phyloP scores from a whole-genome alignment of 805 yeast genomes.

The Grigorovia transvaalensis region DNA sequence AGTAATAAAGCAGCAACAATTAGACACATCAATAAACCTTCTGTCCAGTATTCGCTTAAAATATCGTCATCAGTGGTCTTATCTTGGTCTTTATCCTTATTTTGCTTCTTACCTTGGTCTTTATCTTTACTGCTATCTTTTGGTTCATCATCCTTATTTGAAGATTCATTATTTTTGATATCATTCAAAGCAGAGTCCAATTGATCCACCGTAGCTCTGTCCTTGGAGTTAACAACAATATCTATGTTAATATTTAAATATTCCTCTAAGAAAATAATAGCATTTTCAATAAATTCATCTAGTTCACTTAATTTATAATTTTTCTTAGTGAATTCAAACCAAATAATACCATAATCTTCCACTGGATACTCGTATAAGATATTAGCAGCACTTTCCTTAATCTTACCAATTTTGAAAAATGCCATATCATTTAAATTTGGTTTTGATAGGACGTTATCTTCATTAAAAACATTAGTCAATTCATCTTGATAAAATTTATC shows the following conservation, averaged over 20 bases:
- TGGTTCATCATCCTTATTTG: neutral
- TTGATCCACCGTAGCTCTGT: slow-evolving; percentile 2
- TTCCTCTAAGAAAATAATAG: slow-evolving; percentile 16
- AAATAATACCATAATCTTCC: slow-evolving; percentile 12
- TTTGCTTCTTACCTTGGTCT: neutral
- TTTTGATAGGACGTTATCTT: slow-evolving; percentile 3
- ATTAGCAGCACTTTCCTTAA: slow-evolving; percentile 15
- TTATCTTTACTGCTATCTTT: neutral
- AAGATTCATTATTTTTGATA: neutral
- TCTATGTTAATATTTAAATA: slow-evolving; percentile 12
- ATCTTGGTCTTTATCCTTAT: neutral
- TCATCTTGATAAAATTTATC: slow-evolving; percentile 12
- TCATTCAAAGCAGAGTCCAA: slow-evolving; percentile 2
- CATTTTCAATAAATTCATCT: slow-evolving; percentile 22
- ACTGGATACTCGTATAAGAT: slow-evolving; percentile 13
- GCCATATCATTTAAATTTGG: neutral
- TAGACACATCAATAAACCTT: slow-evolving; percentile 66
- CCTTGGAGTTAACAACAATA: slow-evolving; percentile 14
- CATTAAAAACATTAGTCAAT: slow-evolving; percentile 7
- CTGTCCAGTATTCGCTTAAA: slow-evolving; percentile 28
- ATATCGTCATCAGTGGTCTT: slow-evolving; percentile 16
- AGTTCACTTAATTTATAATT: slow-evolving; percentile 16
- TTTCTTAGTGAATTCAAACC: slow-evolving; percentile 17
- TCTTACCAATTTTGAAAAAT: slow-evolving; percentile 4
- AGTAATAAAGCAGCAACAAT: slow-evolving; percentile 55